These are phyloP conservation scores for Mycena maculata DNA, from an alignment of 768 basidiomycete species.

Conservation along the genomic window DNA sequence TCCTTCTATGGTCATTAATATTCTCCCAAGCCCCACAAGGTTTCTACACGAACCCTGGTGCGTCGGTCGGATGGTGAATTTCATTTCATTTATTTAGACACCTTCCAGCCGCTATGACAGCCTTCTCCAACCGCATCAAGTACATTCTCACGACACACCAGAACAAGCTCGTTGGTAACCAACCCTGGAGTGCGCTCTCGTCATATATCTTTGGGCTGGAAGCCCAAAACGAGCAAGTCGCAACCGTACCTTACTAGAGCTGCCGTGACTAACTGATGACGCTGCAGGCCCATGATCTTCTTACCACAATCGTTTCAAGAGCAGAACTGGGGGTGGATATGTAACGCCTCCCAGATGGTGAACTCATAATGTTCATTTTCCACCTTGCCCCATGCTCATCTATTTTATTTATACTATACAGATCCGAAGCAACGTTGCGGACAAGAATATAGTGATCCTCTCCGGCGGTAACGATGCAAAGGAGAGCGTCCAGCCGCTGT, in stretches of 20 bases:
- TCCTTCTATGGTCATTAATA: not conserved
- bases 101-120: conserved; percentile 38
- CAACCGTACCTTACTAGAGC: not conserved
- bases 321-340: conserved; percentile 35
- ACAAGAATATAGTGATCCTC: conserved; percentile 40
- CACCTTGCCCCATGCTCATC: not conserved
- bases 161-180: conserved; percentile 45
- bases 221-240: conserved; percentile 48
- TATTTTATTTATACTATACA: conserved; percentile 2
- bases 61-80: not conserved
- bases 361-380: not conserved
- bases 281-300: conserved; percentile 40
- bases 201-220: conserved; percentile 53
- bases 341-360: conserved; percentile 37
- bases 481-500: conserved; percentile 37
- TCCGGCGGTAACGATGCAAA: conserved; percentile 38
- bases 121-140: conserved; percentile 49
- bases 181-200: conserved; percentile 50
- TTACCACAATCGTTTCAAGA: conserved; percentile 36
- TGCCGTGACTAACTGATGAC: not conserved
- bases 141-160: conserved; percentile 50
- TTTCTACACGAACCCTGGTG: conserved; percentile 47
- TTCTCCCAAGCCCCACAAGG: conserved; percentile 17
- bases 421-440: conserved; percentile 41
- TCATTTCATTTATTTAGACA: not conserved